Conservation (phyloP, 1,139 yeast species). For the Debaryomyces nepalensis region DNA sequence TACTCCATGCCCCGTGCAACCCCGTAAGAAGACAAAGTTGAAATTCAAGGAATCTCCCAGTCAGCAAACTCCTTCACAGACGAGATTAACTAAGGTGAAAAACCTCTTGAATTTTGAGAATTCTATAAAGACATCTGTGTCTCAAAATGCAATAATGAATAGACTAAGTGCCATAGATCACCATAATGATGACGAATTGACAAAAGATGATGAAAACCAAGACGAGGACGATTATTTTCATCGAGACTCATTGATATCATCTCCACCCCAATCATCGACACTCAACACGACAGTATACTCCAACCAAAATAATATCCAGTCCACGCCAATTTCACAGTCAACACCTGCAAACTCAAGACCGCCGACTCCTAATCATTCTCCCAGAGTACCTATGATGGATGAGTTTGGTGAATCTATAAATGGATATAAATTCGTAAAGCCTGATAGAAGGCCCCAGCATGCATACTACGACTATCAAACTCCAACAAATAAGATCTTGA, state of each 20-base stretch:
- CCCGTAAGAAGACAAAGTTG: slow-evolving; percentile 35
- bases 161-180: slow-evolving; percentile 19
- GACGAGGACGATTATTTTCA: slow-evolving; percentile 15
- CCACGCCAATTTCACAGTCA: slow-evolving; percentile 41
- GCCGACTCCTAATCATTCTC: slow-evolving; percentile 25
- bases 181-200: slow-evolving; percentile 14
- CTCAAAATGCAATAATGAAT: slow-evolving; percentile 11
- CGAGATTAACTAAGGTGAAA: slow-evolving; percentile 22
- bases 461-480: slow-evolving; percentile 27
- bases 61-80: slow-evolving; percentile 17
- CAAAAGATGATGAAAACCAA: slow-evolving; percentile 17
- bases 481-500: slow-evolving; percentile 21
- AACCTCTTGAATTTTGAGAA: slow-evolving; percentile 29
- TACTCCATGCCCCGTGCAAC: slow-evolving; percentile 41
- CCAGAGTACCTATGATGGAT: slow-evolving; percentile 15
- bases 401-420: slow-evolving; percentile 35
- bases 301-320: slow-evolving; percentile 16
- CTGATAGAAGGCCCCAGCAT: slow-evolving; percentile 15
- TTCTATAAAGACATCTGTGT: slow-evolving; percentile 28
- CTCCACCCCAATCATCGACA: slow-evolving; percentile 13
- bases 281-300: slow-evolving; percentile 16
- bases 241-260: slow-evolving; percentile 10
- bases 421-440: slow-evolving; percentile 42
- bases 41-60: slow-evolving; percentile 23
- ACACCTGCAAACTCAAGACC: slow-evolving; percentile 40